Conservation (phyloP, 2,329 filamentous ascomycete species). For the Fusarium sulawesiense region DNA sequence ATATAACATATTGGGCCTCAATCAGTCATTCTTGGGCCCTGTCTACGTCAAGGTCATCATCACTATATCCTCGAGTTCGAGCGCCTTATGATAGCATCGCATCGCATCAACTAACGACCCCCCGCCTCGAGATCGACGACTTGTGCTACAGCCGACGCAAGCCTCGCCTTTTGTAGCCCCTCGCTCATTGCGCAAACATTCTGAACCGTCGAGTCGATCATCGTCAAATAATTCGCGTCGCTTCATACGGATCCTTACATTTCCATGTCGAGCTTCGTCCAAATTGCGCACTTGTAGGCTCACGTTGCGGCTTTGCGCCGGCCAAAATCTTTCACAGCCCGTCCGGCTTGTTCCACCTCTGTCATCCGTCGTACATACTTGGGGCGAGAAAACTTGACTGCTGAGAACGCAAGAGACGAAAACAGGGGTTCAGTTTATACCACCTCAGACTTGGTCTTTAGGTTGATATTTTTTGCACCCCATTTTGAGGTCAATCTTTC, state of each 20-base stretch:
- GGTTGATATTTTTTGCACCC: not conserved
- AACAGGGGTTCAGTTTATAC: not conserved
- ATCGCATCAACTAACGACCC: not conserved
- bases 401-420: not conserved
- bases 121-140: slow-evolving; percentile 6
- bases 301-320: slow-evolving; percentile 36
- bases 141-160: slow-evolving; percentile 15
- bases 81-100: not conserved
- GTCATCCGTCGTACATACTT: slow-evolving; percentile 29
- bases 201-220: slow-evolving; percentile 13
- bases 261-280: slow-evolving; percentile 35
- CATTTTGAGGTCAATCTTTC: not conserved
- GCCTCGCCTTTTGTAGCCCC: slow-evolving; percentile 20
- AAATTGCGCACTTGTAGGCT: slow-evolving; percentile 24
- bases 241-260: slow-evolving; percentile 4
- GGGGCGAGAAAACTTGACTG: not conserved
- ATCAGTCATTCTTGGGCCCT: not conserved
- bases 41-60: not conserved
- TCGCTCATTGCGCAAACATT: slow-evolving; percentile 26
- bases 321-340: slow-evolving; percentile 14
- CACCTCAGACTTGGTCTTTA: not conserved
- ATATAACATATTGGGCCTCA: not conserved
- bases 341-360: slow-evolving; percentile 26
- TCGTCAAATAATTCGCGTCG: slow-evolving; percentile 17
- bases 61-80: not conserved